phyloP scores from a whole-genome alignment of 78 protist genomes.

The Dictyostelium citrinum region DNA sequence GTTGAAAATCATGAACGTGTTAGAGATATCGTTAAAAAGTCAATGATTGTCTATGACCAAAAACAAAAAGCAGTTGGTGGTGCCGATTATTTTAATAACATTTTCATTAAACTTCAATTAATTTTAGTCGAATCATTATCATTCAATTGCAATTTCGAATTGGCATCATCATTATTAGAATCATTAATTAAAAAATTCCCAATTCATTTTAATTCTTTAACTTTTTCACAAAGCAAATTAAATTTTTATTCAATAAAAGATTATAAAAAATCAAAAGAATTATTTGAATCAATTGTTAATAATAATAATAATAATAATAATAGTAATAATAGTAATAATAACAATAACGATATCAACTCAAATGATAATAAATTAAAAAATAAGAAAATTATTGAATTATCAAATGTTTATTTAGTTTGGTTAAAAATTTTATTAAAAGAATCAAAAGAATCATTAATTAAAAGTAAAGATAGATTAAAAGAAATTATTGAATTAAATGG shows the following conservation, averaged over 20 bases:
- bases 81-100: neutral
- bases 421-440: neutral
- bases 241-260: neutral
- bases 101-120: constrained; percentile 8
- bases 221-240: neutral
- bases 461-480: neutral
- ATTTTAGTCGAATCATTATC: neutral
- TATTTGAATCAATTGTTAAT: neutral
- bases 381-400: neutral
- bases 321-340: too few species aligned
- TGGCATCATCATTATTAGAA: neutral
- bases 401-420: neutral
- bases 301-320: neutral
- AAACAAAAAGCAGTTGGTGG: neutral
- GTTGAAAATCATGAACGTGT: neutral
- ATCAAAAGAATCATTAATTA: neutral
- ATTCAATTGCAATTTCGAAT: neutral
- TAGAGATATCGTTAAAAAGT: neutral
- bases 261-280: constrained; percentile 1
- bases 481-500: neutral
- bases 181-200: neutral
- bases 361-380: too few species aligned
- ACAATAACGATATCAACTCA: too few species aligned
- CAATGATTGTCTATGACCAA: neutral
- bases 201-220: neutral